A percentile compares a stretch with the other conserved stretches of the same genome.
Evolutionary conservation across 2,329 filamentous ascomycete species (phyloP).

Genomic region (Aspergillus sp.): DNA sequence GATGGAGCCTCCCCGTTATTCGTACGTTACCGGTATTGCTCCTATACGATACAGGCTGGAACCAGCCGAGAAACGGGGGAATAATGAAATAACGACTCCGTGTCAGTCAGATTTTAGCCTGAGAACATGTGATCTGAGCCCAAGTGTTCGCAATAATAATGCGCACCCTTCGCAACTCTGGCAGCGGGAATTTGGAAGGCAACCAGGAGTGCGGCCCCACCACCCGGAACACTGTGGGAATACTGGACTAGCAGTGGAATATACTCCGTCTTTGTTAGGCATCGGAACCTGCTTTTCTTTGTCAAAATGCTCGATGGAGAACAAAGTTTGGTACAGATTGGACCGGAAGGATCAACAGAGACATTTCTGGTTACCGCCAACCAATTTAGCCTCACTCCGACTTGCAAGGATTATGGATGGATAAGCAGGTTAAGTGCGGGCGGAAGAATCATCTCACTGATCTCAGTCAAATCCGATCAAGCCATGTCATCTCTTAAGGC

Average conservation of each 20-base stretch:
- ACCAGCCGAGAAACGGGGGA: not conserved
- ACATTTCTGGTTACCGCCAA: slow-evolving; percentile 1
- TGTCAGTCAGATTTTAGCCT: slow-evolving; percentile 21
- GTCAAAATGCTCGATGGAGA: not conserved
- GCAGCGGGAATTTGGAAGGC: slow-evolving; percentile 10
- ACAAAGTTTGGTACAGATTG: not conserved
- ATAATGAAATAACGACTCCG: not conserved
- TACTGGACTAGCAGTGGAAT: not conserved
- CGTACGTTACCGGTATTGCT: slow-evolving; percentile 1
- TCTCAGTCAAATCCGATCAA: slow-evolving; percentile 13
- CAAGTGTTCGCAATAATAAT: slow-evolving; percentile 5
- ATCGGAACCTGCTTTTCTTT: not conserved
- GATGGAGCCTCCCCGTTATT: slow-evolving; percentile 3
- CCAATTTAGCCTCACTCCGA: slow-evolving; percentile 11
- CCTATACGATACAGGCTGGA: not conserved
- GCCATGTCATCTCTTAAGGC: slow-evolving; percentile 5
- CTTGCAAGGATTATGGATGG: not conserved
- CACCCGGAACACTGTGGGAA: slow-evolving; percentile 31
- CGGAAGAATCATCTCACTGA: slow-evolving; percentile 6
- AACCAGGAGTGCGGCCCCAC: slow-evolving; percentile 32
- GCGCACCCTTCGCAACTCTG: too few species aligned
- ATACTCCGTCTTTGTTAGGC: not conserved
- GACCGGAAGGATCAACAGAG: slow-evolving; percentile 13
- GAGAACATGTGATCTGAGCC: slow-evolving; percentile 30
- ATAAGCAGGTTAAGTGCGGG: not conserved